Conservation (phyloP, 2,329 filamentous ascomycete species). For the Colletotrichum trifolii region DNA sequence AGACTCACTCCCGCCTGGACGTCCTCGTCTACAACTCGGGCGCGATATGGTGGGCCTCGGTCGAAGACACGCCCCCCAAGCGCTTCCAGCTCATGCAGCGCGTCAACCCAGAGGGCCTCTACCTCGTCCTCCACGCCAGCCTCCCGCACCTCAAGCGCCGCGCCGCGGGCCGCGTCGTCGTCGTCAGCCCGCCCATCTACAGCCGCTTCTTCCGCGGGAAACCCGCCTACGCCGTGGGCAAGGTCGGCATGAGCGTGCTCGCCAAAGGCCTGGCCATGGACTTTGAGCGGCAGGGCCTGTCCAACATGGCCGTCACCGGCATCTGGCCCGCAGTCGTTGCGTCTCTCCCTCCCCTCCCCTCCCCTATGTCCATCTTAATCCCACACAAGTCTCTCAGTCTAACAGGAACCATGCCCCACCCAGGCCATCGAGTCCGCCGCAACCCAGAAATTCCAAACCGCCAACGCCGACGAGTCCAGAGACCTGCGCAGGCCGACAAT, state of each 20-base stretch:
- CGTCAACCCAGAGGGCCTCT: slow-evolving; percentile 81
- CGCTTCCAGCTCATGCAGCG: slow-evolving; percentile 80
- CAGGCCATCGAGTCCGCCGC: slow-evolving; percentile 79
- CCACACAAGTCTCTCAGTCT: background rate
- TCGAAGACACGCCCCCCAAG: slow-evolving; percentile 78
- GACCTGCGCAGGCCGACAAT: slow-evolving; percentile 78
- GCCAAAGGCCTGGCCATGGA: slow-evolving; percentile 88
- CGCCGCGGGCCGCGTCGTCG: slow-evolving; percentile 73
- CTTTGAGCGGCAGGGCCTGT: slow-evolving; percentile 72
- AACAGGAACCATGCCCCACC: background rate
- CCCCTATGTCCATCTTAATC: too few species aligned
- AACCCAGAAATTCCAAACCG: slow-evolving; percentile 64
- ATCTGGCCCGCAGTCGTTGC: slow-evolving; percentile 81
- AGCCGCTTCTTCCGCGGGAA: slow-evolving; percentile 87
- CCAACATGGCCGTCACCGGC: slow-evolving; percentile 80
- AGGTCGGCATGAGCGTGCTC: slow-evolving; percentile 84
- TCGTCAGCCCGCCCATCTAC: slow-evolving; percentile 88
- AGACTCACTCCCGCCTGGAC: slow-evolving; percentile 73
- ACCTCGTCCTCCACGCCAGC: slow-evolving; percentile 74
- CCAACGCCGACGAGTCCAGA: slow-evolving; percentile 57
- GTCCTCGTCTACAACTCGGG: slow-evolving; percentile 85
- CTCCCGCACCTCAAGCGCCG: slow-evolving; percentile 71
- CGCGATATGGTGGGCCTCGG: slow-evolving; percentile 85
- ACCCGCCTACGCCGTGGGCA: slow-evolving; percentile 83
- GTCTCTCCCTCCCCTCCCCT: too few species aligned